Percentiles rank a stretch among this genome's conserved stretches.
These are phyloP conservation scores for Leccinum insigne DNA, from an alignment of 1,284 basidiomycete genomes.

Conservation along the genomic window DNA sequence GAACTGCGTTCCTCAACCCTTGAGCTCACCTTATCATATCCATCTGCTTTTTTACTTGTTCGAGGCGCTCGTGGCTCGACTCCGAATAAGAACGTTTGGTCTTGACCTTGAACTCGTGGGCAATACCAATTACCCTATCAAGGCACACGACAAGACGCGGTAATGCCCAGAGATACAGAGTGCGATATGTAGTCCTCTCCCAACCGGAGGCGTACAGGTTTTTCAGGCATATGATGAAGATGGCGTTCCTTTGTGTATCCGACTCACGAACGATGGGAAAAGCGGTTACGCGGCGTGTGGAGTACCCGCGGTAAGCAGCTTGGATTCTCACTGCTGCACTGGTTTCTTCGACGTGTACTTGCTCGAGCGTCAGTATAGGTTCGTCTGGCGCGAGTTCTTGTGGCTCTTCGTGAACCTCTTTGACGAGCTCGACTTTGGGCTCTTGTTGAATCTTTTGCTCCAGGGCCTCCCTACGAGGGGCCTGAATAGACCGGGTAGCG, in stretches of 20 bases:
- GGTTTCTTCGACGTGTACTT: slow-evolving; percentile 23
- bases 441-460: slow-evolving; percentile 5
- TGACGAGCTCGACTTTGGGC: slow-evolving; percentile 11
- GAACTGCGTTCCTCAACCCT: neutral
- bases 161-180: slow-evolving; percentile 49
- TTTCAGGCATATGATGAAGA: slow-evolving; percentile 37
- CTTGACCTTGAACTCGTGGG: slow-evolving; percentile 10
- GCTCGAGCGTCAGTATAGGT: slow-evolving; percentile 8
- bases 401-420: slow-evolving; percentile 19
- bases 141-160: slow-evolving; percentile 49
- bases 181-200: slow-evolving; percentile 38
- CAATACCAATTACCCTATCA: slow-evolving; percentile 35
- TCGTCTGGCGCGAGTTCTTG: slow-evolving; percentile 14
- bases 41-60: slow-evolving; percentile 34
- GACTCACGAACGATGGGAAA: slow-evolving; percentile 29
- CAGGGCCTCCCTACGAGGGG: neutral
- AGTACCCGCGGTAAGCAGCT: no score
- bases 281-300: neutral
- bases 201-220: slow-evolving; percentile 36
- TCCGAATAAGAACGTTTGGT: slow-evolving; percentile 35
- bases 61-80: slow-evolving; percentile 33
- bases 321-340: slow-evolving; percentile 8
- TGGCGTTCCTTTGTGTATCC: slow-evolving; percentile 23
- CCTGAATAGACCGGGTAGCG: slow-evolving; percentile 10
- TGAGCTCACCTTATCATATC: slow-evolving; percentile 31